phyloP scores from a whole-genome alignment of 148 eudicot genomes.

The Cornus controversa region DNA sequence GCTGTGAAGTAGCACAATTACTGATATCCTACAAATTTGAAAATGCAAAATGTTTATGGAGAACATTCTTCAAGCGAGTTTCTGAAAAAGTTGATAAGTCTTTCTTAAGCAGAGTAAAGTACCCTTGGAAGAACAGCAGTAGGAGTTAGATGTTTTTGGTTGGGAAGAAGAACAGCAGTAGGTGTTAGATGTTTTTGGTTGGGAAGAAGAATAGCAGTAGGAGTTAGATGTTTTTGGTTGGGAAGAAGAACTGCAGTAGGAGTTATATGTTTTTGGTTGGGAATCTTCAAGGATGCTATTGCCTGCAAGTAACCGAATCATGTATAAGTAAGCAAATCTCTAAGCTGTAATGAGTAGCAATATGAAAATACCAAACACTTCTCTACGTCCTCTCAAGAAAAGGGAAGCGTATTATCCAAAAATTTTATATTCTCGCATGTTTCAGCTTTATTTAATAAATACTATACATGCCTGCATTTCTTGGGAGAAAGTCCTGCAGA shows the following conservation, averaged over 20 bases:
- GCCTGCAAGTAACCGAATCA: conserved; percentile 42
- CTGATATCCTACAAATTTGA: conserved; percentile 52
- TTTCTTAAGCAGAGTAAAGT: conserved; percentile 14
- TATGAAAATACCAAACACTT: not conserved
- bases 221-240: conserved; percentile 38
- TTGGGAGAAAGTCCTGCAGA: conserved; percentile 43
- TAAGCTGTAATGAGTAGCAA: not conserved
- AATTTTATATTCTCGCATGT: not conserved
- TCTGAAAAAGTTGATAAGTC: conserved; percentile 6
- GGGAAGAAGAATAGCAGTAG: conserved; percentile 36
- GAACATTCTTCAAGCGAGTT: conserved; percentile 10
- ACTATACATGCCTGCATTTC: conserved; percentile 64
- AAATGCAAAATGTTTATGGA: conserved; percentile 11
- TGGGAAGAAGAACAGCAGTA: conserved; percentile 30
- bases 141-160: conserved; percentile 41
- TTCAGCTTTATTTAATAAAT: not conserved
- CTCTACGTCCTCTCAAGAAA: not conserved
- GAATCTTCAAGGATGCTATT: conserved; percentile 39
- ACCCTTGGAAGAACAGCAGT: conserved; percentile 52
- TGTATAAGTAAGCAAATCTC: conserved; percentile 8
- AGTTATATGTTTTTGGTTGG: conserved; percentile 37
- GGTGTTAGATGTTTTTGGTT: no score
- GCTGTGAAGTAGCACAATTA: conserved; percentile 33
- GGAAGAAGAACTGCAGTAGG: conserved; percentile 29
- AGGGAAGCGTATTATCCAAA: not conserved